These are phyloP conservation scores for Quercus tomentella DNA, from an alignment of 331 rosid species.

Conservation along the genomic window DNA sequence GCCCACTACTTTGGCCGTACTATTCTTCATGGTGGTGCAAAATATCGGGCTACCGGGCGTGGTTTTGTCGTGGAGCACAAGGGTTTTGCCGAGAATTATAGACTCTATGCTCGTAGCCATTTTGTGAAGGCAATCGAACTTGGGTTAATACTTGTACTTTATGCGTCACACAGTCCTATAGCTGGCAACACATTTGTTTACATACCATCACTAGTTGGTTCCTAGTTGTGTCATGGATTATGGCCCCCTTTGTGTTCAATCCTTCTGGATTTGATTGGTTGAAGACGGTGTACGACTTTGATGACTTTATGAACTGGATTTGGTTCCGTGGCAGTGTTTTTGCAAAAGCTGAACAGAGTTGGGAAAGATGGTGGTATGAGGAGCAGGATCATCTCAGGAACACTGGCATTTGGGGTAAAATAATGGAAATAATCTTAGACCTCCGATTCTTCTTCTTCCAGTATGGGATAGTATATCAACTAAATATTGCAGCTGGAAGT, in stretches of 20 bases:
- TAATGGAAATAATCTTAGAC: constrained; percentile 69
- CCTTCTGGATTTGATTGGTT: constrained; percentile 94
- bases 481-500: constrained; percentile 65
- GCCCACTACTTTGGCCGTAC: constrained; percentile 84
- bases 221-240: constrained; percentile 70
- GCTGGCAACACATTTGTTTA: constrained; percentile 61
- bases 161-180: constrained; percentile 60
- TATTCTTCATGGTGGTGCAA: constrained; percentile 89
- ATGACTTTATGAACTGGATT: constrained; percentile 84
- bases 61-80: constrained; percentile 91
- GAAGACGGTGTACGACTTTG: constrained; percentile 81
- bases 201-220: constrained; percentile 82
- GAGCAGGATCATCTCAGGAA: constrained; percentile 79
- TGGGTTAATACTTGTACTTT: constrained; percentile 67
- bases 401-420: constrained; percentile 77
- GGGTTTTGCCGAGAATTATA: constrained; percentile 82
- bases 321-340: constrained; percentile 74
- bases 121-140: constrained; percentile 88
- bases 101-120: constrained; percentile 90
- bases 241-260: constrained; percentile 83
- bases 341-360: constrained; percentile 88
- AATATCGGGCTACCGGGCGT: constrained; percentile 88
- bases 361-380: constrained; percentile 98
- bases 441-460: constrained; percentile 83
- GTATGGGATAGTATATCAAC: constrained; percentile 72